Conservation (phyloP, 1,284 basidiomycete genomes). For the Leccinum fallax region DNA sequence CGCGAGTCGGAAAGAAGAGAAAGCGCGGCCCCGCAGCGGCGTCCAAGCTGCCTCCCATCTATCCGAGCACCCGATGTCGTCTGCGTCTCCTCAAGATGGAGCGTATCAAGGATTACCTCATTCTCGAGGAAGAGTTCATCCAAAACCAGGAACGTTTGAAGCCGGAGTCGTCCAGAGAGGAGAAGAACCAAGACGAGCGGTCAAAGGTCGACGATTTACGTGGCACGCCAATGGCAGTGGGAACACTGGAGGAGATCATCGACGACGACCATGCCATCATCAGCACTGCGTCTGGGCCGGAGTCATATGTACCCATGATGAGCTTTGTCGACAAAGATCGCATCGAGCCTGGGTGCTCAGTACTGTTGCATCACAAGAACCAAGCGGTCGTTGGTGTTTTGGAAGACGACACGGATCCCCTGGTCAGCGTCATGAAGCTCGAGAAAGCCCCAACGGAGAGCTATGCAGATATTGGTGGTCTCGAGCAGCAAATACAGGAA, state of each 20-base stretch:
- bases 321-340: slow-evolving; percentile 99
- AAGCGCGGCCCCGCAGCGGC: slow-evolving; percentile 89
- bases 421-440: slow-evolving; percentile 98
- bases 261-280: slow-evolving; percentile 99
- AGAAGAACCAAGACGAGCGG: slow-evolving; percentile 95
- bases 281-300: slow-evolving; percentile 92
- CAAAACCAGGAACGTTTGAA: slow-evolving; percentile 92
- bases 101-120: slow-evolving; percentile 96
- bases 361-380: slow-evolving; percentile 95
- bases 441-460: slow-evolving; percentile 99
- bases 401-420: slow-evolving; percentile 95
- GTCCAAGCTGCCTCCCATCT: slow-evolving; percentile 92
- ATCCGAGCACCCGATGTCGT: slow-evolving; percentile 87
- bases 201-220: slow-evolving; percentile 94
- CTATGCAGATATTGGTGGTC: slow-evolving; percentile 97
- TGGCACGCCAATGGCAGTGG: slow-evolving; percentile 86
- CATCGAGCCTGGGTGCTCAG: slow-evolving; percentile 95
- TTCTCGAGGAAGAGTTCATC: slow-evolving; percentile 98
- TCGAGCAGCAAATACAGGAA: slow-evolving; percentile 97
- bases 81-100: slow-evolving; percentile 96
- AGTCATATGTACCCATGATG: slow-evolving; percentile 99
- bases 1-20: slow-evolving; percentile 95
- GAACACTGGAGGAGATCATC: slow-evolving; percentile 98
- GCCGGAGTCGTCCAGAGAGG: slow-evolving; percentile 82
- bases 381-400: slow-evolving; percentile 95